Conservation (phyloP, 345 rosid species). For the Eucalyptus globulus region DNA sequence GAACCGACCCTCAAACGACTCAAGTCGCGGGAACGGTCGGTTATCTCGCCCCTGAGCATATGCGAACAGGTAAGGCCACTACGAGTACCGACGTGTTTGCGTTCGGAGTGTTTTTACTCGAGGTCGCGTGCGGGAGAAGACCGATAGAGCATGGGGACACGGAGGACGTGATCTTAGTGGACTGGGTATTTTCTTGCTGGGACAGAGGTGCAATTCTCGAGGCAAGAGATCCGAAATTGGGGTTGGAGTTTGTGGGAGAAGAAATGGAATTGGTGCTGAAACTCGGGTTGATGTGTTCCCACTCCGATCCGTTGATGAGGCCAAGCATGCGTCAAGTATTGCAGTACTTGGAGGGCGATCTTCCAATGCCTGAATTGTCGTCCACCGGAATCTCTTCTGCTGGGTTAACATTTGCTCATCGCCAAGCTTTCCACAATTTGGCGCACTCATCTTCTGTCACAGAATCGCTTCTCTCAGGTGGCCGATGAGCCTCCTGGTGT, state of each 20-base stretch:
- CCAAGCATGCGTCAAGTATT: constrained; percentile 18
- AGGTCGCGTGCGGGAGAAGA: no score
- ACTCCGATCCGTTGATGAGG: constrained; percentile 4
- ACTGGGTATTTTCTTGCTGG: no score
- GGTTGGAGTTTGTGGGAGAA: not conserved
- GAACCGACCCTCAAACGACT: constrained; percentile 19
- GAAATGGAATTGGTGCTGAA: constrained; percentile 31
- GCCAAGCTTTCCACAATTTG: not conserved
- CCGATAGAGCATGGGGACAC: no score
- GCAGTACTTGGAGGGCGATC: not conserved
- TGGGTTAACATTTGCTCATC: not conserved
- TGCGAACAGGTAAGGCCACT: no score
- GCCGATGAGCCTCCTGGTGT: not conserved
- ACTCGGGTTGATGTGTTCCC: constrained; percentile 25
- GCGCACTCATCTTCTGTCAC: not conserved
- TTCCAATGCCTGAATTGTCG: not conserved
- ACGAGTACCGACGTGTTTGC: no score
- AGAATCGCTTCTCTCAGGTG: not conserved
- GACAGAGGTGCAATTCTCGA: not conserved
- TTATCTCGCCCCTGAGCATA: no score
- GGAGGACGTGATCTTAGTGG: no score
- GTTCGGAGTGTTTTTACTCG: no score
- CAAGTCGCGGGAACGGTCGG: constrained; percentile 1
- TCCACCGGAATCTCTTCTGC: not conserved
- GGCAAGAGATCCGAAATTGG: constrained; percentile 20